A percentile compares a stretch with the other conserved stretches of the same genome.
phyloP scores from a whole-genome alignment of 495 filamentous ascomycete genomes.

The Polyplosphaeria fusca region DNA sequence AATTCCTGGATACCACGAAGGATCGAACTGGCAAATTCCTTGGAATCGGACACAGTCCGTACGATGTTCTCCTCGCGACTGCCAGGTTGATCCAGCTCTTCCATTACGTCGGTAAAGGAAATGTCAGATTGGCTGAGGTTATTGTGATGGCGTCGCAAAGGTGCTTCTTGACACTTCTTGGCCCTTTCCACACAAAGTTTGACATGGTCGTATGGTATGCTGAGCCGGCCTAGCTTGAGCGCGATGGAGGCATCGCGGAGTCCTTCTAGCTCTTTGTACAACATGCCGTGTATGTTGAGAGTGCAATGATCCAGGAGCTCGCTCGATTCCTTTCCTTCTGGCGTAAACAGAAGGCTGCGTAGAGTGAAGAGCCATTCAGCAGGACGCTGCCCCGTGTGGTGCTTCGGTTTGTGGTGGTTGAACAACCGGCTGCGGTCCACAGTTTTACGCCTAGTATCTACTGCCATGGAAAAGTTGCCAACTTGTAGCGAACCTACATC shows the following conservation, averaged over 20 bases:
- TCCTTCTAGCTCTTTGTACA: slow-evolving; percentile 84
- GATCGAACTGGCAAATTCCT: slow-evolving; percentile 85
- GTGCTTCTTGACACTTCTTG: slow-evolving; percentile 42
- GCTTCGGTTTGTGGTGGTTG: slow-evolving; percentile 69
- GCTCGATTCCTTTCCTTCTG: slow-evolving; percentile 77
- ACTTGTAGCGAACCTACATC: slow-evolving; percentile 82
- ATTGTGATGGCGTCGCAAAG: slow-evolving; percentile 32
- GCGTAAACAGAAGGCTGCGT: slow-evolving; percentile 81
- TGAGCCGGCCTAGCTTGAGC: slow-evolving; percentile 84
- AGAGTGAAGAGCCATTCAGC: slow-evolving; percentile 91
- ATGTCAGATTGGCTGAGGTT: slow-evolving; percentile 49
- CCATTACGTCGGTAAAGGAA: slow-evolving; percentile 70
- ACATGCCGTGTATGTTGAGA: slow-evolving; percentile 84
- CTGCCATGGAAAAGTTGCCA: slow-evolving; percentile 75
- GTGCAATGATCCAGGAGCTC: slow-evolving; percentile 86
- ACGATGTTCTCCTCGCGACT: slow-evolving; percentile 72
- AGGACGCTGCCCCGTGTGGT: slow-evolving; percentile 65
- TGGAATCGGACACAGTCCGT: slow-evolving; percentile 86
- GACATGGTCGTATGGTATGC: slow-evolving; percentile 87
- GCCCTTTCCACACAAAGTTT: slow-evolving; percentile 55
- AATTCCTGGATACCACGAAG: slow-evolving; percentile 92
- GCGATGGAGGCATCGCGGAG: slow-evolving; percentile 86
- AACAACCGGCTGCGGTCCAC: slow-evolving; percentile 89
- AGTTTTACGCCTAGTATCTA: slow-evolving; percentile 88
- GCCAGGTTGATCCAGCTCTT: slow-evolving; percentile 71